phyloP scores from a whole-genome alignment of 2,329 filamentous ascomycete genomes.

The Fusarium sp. region DNA sequence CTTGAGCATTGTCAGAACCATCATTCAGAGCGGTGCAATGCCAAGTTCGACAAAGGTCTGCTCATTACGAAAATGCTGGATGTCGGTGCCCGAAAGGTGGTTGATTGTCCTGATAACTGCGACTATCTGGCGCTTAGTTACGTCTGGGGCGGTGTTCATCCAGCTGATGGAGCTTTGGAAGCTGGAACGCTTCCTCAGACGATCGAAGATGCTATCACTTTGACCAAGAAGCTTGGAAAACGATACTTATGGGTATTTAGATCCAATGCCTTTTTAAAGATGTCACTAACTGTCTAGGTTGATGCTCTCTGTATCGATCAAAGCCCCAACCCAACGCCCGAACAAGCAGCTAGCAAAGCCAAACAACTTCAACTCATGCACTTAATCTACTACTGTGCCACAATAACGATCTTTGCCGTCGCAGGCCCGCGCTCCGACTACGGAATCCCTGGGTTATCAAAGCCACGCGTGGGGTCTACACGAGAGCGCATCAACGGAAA shows the following conservation, averaged over 20 bases:
- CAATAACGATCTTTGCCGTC: neutral
- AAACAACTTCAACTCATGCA: neutral
- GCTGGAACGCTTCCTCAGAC: neutral
- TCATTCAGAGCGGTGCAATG: neutral
- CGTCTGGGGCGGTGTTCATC: neutral
- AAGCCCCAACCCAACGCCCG: neutral
- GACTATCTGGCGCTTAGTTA: neutral
- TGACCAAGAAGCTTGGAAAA: neutral
- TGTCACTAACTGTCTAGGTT: neutral
- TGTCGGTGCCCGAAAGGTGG: neutral
- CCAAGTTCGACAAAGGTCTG: neutral
- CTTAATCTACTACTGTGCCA: neutral
- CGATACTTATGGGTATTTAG: neutral
- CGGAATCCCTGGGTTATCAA: fast-evolving
- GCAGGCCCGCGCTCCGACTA: neutral
- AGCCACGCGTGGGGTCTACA: neutral
- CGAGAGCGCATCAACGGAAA: neutral
- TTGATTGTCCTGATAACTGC: neutral
- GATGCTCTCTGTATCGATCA: neutral
- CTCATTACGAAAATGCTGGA: neutral
- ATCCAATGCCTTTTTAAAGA: fast-evolving
- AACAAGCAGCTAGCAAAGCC: neutral
- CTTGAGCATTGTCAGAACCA: neutral
- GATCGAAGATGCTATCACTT: neutral
- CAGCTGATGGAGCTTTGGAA: neutral